Base-by-base conservation (phyloP, 2,329 filamentous ascomycete species). In the Fusarium zealandicum region DNA sequence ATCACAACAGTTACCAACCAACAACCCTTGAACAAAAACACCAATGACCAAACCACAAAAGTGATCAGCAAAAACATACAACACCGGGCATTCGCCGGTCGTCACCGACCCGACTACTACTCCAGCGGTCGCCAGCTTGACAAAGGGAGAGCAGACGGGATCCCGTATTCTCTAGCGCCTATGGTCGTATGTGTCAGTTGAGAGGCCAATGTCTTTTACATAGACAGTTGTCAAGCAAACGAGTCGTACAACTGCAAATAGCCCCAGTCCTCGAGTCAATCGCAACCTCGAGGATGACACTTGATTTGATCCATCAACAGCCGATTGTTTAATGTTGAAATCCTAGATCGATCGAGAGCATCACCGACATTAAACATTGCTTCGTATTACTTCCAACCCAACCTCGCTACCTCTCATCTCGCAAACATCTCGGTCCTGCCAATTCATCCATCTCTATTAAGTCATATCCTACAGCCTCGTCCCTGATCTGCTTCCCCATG, bases 401-500 rank as follows among this genome's bases (percentile, higher is more conserved):
- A 40, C 43, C 31, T 41, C 17, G 42, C 28, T 39, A n/a, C 14
- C 27, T 28, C 51, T 38, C 36, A 17, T 16, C n/a, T 17, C 36
- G 32, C 27, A 39, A 51, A 31, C 25, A 41, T 30, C 37, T 27
- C 49, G 37, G 27, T 37, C 43, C 49, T 36, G 31, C 47, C 56
- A 45, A 57, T 63, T 55, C 57, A 62, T 51, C 42, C 59, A 59
- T 51, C 42, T 64, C 48, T 65, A 59, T 65, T 59, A 57, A 46
- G 50, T 54, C 63, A 60, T 67, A 63, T 63, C 55, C 65, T 63
- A 57, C 59, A 63, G 40, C 52, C 38, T 63, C 59, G 41, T 61
- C 31, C 44, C 43, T 54, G 43, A 53, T 57, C 47, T 42, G 13
- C 39, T 35, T 35, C 31, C 20, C 18, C 51, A 53, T 39, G 38